Percentiles rank a stretch among this genome's conserved stretches.
Conservation (phyloP, 2,329 filamentous ascomycete genomes). For the Botrytis fabae region DNA sequence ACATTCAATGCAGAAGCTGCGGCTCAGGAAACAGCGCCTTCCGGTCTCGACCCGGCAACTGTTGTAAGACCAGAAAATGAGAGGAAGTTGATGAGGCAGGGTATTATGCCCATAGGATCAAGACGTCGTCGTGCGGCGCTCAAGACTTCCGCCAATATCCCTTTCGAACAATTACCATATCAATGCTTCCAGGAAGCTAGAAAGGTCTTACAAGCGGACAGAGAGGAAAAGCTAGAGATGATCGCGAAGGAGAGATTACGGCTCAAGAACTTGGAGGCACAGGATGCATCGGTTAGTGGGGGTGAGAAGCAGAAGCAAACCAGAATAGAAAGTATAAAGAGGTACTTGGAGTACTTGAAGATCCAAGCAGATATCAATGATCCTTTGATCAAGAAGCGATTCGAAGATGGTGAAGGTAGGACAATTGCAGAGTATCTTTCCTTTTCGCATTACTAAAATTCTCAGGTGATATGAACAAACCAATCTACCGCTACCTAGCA, state of each 20-base stretch:
- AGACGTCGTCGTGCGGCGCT: constrained; percentile 77
- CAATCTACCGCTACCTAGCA: constrained; percentile 89
- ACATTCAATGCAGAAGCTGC: constrained; percentile 41
- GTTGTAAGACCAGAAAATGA: constrained; percentile 66
- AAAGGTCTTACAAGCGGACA: constrained; percentile 76
- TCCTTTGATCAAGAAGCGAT: constrained; percentile 86
- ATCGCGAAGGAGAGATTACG: constrained; percentile 68
- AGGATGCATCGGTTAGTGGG: constrained; percentile 57
- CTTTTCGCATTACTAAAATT: constrained; percentile 17
- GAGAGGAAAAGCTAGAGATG: constrained; percentile 73
- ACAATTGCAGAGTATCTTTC: constrained; percentile 24
- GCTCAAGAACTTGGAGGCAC: constrained; percentile 66
- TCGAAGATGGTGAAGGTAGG: constrained; percentile 87
- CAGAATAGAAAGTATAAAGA: constrained; percentile 67
- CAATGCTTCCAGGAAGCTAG: constrained; percentile 97
- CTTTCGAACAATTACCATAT: constrained; percentile 92
- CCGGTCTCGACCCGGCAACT: constrained; percentile 65
- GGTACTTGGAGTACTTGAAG: constrained; percentile 76
- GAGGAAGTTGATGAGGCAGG: constrained; percentile 65
- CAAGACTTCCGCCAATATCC: constrained; percentile 62
- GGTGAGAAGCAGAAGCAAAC: constrained; percentile 66
- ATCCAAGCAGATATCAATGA: constrained; percentile 94
- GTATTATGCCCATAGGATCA: constrained; percentile 75
- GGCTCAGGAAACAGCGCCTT: constrained; percentile 42
- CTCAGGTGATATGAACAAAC: constrained; percentile 89